phyloP scores from a whole-genome alignment of 768 basidiomycete genomes.

The Phlebiopsis flavidoalba region DNA sequence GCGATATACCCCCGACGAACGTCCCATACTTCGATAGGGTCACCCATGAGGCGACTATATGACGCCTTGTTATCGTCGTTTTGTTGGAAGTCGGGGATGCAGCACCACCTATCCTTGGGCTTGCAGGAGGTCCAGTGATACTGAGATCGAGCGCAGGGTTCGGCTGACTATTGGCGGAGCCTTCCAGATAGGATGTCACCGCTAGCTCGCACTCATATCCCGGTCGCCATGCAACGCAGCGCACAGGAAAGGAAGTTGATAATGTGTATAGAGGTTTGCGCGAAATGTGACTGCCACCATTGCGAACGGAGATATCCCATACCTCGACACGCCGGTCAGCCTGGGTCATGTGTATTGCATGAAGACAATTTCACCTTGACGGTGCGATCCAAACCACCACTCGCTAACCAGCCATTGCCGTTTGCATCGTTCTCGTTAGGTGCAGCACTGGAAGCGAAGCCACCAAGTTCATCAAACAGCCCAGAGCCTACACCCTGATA shows the following conservation, averaged over 20 bases:
- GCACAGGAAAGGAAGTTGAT: slow-evolving; percentile 70
- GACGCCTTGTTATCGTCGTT: slow-evolving; percentile 9
- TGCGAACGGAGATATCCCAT: slow-evolving; percentile 61
- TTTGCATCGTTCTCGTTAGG: slow-evolving; percentile 16
- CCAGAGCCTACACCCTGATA: slow-evolving; percentile 16
- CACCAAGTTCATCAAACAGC: slow-evolving; percentile 19
- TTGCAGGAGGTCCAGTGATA: slow-evolving; percentile 11
- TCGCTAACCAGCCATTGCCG: slow-evolving; percentile 66
- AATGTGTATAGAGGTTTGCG: slow-evolving; percentile 66
- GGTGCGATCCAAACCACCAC: slow-evolving; percentile 71
- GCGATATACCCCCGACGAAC: slow-evolving; percentile 75
- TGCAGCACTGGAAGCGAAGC: neutral
- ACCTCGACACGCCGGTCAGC: slow-evolving; percentile 35
- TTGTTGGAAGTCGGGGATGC: neutral
- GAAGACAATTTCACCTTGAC: slow-evolving; percentile 51
- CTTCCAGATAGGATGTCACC: slow-evolving; percentile 61
- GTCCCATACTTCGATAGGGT: slow-evolving; percentile 83
- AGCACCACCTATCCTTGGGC: slow-evolving; percentile 14
- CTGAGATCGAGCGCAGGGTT: slow-evolving; percentile 8
- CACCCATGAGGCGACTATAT: slow-evolving; percentile 32
- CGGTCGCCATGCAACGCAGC: slow-evolving; percentile 74
- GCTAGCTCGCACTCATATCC: slow-evolving; percentile 72
- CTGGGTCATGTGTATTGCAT: neutral
- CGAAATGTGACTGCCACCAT: slow-evolving; percentile 43
- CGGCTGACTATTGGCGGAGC: slow-evolving; percentile 30